phyloP scores from a whole-genome alignment of 2,329 filamentous ascomycete species.

The Triangularia verruculosa region DNA sequence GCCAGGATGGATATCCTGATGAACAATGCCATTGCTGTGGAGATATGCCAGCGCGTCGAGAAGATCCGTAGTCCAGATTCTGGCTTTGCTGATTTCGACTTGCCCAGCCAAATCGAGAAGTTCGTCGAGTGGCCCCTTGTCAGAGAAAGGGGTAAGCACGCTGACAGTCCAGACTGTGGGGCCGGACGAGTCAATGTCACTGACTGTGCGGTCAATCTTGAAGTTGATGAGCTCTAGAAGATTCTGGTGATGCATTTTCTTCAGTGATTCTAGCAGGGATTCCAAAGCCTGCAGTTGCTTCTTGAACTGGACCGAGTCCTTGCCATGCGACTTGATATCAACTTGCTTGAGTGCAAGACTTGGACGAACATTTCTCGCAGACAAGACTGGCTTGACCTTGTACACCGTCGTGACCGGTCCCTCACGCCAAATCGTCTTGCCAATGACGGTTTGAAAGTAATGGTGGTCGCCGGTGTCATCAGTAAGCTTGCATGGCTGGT shows the following conservation, averaged over 20 bases:
- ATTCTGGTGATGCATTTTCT: conserved; percentile 71
- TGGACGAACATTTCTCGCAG: conserved; percentile 53
- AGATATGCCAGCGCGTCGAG: conserved; percentile 85
- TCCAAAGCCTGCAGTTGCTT: conserved; percentile 76
- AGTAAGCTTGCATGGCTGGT: conserved; percentile 62
- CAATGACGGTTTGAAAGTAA: conserved; percentile 68
- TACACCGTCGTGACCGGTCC: conserved; percentile 67
- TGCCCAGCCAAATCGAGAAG: conserved; percentile 75
- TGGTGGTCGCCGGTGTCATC: conserved; percentile 62
- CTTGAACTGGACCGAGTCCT: conserved; percentile 64
- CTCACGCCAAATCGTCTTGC: conserved; percentile 62
- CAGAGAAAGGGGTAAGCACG: conserved; percentile 71
- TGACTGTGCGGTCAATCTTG: conserved; percentile 61
- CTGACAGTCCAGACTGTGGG: conserved; percentile 65
- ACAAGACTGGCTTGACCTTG: conserved; percentile 66
- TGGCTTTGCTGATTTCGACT: conserved; percentile 70
- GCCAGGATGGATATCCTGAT: conserved; percentile 75
- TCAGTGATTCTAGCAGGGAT: conserved; percentile 70
- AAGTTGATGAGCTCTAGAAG: conserved; percentile 79
- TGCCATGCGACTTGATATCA: conserved; percentile 54
- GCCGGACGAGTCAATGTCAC: conserved; percentile 26
- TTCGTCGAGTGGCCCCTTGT: conserved; percentile 79
- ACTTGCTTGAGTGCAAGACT: conserved; percentile 74
- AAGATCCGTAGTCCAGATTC: conserved; percentile 88
- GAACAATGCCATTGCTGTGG: conserved; percentile 78